Base-by-base conservation (phyloP, 345 rosid species). In the Erucastrum elatum region DNA sequence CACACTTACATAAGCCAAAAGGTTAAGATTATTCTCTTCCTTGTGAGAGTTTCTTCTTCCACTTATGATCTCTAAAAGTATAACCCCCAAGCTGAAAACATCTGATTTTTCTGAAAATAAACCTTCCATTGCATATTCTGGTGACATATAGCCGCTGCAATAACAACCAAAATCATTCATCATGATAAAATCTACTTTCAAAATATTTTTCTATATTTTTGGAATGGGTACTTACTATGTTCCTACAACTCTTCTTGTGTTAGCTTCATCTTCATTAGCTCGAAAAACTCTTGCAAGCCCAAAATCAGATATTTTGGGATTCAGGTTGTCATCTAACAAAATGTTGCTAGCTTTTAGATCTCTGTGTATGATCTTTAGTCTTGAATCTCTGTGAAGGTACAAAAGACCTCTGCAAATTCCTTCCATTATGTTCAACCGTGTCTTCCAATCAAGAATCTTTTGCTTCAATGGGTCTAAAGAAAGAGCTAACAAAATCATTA, bases 281-380 rank as follows among this genome's bases (percentile, higher is more conserved):
- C 64, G 71, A 29, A 85, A 85, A 68, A 86, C 74, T 72, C 77
- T 77, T 0, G 88, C 91, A 73, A 80, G 84, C 4, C 85, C 89
- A 11, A 88, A 88, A 66, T 84, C 87, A 11, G 81, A 85, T 70
- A 88, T 86, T 9, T 77, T 88, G 0, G 89, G 87, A 31, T 85
- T 85, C 6, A 85, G 39, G 51, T 82, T 75, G 61, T 88, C 83
- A 70, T 88, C 91, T 41, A 88, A 79, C 74, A 88, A 79, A 49
- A 88, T 82, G 69, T 86, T 86, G 56, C 89, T 78, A 0, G 83
- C 72, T 79, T 84, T 88, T 4, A 88, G 66, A 82, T 88, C 91
- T 49, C 89, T 72, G 26, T 86, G 91, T 34, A 84, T 86, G 63
- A 88, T 84, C 29, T 72, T 72, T 13, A 88, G 74, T 71, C 87